Percentiles rank a stretch among this genome's conserved stretches.
Conservation (phyloP, 2,329 filamentous ascomycete genomes). For the Rhytidhysteron rufulum region DNA sequence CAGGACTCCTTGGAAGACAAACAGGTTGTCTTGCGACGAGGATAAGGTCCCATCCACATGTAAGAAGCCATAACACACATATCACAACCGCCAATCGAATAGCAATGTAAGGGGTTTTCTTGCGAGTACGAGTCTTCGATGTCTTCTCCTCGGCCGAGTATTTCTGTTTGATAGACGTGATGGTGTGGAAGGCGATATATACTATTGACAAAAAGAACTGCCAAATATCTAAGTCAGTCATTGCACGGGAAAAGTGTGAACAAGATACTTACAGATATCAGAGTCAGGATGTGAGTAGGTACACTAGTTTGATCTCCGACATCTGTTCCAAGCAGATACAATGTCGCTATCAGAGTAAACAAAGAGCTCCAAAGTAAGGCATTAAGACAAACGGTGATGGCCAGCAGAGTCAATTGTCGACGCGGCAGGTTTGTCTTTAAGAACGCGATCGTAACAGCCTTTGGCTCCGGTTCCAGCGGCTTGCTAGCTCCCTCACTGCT, state of each 20-base stretch:
- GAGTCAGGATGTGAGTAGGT: conserved; percentile 27
- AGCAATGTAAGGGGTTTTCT: conserved; percentile 29
- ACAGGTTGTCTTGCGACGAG: conserved; percentile 32
- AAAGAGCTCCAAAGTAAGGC: conserved; percentile 32
- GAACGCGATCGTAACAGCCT: conserved; percentile 9
- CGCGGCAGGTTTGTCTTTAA: conserved; percentile 16
- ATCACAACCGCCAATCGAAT: conserved; percentile 27
- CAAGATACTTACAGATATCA: conserved; percentile 24
- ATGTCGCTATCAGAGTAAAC: conserved; percentile 19
- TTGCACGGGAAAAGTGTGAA: not conserved
- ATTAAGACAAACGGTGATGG: conserved; percentile 32
- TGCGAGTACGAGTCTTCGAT: conserved; percentile 18
- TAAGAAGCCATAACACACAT: conserved; percentile 35
- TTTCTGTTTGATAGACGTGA: conserved; percentile 29
- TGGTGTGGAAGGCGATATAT: conserved; percentile 32
- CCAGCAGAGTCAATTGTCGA: conserved; percentile 27
- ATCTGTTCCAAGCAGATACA: conserved; percentile 27
- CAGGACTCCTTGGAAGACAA: conserved; percentile 21
- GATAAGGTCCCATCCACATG: conserved; percentile 38
- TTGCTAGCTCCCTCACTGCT: conserved; percentile 18
- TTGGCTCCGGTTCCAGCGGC: conserved; percentile 13
- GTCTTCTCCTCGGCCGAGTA: conserved; percentile 24
- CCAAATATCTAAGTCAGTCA: conserved; percentile 6
- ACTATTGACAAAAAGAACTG: conserved; percentile 30
- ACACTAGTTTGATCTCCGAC: conserved; percentile 24